These are phyloP conservation scores for Aspergillus affinis DNA, from an alignment of 495 filamentous ascomycete genomes.

Conservation along the genomic window DNA sequence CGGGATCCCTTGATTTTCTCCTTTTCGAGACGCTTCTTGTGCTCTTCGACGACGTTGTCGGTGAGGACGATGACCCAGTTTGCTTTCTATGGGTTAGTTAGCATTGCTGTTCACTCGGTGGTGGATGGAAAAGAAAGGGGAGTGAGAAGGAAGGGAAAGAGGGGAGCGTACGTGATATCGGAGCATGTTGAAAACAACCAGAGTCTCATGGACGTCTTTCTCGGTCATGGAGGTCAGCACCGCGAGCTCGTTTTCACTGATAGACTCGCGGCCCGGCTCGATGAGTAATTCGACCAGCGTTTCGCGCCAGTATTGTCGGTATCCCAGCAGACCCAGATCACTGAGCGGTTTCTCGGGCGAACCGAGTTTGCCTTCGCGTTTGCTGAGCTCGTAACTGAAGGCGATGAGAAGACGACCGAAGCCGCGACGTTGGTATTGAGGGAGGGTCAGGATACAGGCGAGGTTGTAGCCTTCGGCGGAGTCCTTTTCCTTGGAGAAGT, in stretches of 20 bases:
- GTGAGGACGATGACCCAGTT: slow-evolving; percentile 90
- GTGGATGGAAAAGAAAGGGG: neutral
- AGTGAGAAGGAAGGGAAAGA: neutral
- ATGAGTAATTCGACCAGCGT: slow-evolving; percentile 82
- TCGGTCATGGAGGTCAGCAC: slow-evolving; percentile 87
- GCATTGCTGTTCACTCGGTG: slow-evolving; percentile 7
- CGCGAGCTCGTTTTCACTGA: slow-evolving; percentile 80
- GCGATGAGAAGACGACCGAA: slow-evolving; percentile 92
- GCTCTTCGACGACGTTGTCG: slow-evolving; percentile 73
- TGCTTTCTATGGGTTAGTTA: slow-evolving; percentile 61
- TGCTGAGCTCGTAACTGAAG: slow-evolving; percentile 96
- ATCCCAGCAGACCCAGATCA: slow-evolving; percentile 86
- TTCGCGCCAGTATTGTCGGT: slow-evolving; percentile 96
- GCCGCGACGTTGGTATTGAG: slow-evolving; percentile 92
- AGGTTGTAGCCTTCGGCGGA: slow-evolving; percentile 95
- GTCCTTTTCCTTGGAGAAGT: slow-evolving; percentile 98
- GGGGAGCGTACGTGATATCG: slow-evolving; percentile 65
- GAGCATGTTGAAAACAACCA: slow-evolving; percentile 92
- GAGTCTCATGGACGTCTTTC: slow-evolving; percentile 87
- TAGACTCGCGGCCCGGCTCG: slow-evolving; percentile 56
- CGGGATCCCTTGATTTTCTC: slow-evolving; percentile 76
- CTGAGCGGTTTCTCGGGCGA: slow-evolving; percentile 95
- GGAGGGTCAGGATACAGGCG: slow-evolving; percentile 93
- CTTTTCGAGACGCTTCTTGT: slow-evolving; percentile 68
- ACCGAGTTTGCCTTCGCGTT: slow-evolving; percentile 89